Evolutionary conservation across 2,329 filamentous ascomycete genomes (phyloP).

Genomic region (Sporothrix dimorphospora): DNA sequence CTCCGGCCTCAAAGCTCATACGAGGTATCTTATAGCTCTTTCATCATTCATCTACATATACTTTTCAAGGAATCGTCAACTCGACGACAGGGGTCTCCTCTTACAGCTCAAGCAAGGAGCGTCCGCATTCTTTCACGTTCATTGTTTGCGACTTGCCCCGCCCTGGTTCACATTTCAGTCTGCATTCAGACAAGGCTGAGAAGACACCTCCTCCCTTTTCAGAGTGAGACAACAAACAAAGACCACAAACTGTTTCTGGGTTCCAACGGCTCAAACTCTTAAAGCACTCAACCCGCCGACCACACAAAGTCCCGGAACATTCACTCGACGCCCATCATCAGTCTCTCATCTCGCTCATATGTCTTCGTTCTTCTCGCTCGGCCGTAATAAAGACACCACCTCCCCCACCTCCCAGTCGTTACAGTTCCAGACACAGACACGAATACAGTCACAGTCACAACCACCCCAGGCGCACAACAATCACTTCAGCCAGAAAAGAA

Average conservation of each 20-base stretch:
- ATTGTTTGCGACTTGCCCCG: background rate
- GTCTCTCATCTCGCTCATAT: slow-evolving; percentile 1
- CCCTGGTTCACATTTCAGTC: background rate
- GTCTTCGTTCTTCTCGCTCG: slow-evolving; percentile 16
- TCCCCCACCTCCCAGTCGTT: slow-evolving; percentile 6
- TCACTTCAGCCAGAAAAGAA: background rate
- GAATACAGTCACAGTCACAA: background rate
- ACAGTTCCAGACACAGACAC: background rate
- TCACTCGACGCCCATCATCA: background rate
- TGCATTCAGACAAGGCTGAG: slow-evolving; percentile 19
- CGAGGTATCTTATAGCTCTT: background rate
- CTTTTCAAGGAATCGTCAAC: background rate
- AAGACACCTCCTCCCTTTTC: background rate
- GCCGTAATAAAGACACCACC: slow-evolving; percentile 17
- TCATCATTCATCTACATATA: background rate
- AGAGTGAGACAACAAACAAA: slow-evolving; percentile 8
- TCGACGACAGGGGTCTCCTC: background rate
- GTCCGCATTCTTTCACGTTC: background rate
- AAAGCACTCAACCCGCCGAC: background rate
- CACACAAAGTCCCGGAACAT: background rate
- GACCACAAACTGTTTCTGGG: background rate
- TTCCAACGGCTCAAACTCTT: background rate
- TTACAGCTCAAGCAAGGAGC: slow-evolving; percentile 1
- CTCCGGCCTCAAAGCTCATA: background rate
- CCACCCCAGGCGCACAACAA: background rate